phyloP scores from a whole-genome alignment of 108 stramenopile genomes.

The Skeletonema tropicum region DNA sequence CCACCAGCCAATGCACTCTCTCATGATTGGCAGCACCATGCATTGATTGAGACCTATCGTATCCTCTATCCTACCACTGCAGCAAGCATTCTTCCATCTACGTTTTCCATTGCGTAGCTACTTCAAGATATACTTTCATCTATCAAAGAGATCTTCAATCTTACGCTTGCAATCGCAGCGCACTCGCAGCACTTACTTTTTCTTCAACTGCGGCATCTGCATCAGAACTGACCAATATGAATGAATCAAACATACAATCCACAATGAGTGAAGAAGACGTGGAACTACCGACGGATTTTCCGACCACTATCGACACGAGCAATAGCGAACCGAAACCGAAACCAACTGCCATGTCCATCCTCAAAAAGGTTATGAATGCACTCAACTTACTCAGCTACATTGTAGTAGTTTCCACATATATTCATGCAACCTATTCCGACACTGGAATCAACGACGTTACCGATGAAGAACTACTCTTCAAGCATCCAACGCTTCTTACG shows the following conservation, averaged over 20 bases:
- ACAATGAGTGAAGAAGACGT: not conserved
- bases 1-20: too few species aligned
- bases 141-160: too few species aligned
- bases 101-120: too few species aligned
- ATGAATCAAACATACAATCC: not conserved
- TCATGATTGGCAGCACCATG: too few species aligned
- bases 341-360: not conserved
- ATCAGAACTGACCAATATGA: not conserved
- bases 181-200: too few species aligned
- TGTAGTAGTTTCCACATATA: conserved; percentile 55
- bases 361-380: conserved; percentile 26
- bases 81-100: too few species aligned
- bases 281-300: not conserved
- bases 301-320: not conserved
- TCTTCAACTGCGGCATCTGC: not conserved
- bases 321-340: not conserved
- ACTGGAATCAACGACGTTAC: conserved; percentile 36
- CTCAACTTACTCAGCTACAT: conserved; percentile 71
- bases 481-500: conserved; percentile 87
- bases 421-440: conserved; percentile 54
- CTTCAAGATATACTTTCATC: too few species aligned
- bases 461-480: conserved; percentile 61
- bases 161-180: too few species aligned
- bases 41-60: too few species aligned
- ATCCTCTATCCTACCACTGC: too few species aligned